Conservation (phyloP, 108 stramenopile genomes). For the Cyclotella atomus region DNA sequence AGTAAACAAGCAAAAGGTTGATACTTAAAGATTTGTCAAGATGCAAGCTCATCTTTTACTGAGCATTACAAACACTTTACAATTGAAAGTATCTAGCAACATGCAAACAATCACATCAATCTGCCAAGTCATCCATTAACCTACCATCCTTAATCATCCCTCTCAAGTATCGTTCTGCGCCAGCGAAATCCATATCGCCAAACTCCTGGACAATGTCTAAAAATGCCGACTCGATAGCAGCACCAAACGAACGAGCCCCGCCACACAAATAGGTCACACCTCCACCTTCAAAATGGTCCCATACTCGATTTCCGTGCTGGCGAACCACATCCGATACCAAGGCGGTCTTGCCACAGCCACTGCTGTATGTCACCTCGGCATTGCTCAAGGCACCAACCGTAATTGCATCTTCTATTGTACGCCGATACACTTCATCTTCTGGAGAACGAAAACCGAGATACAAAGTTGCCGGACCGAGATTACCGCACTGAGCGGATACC, state of each 20-base stretch:
- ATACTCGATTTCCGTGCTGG: conserved; percentile 34
- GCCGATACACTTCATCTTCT: conserved; percentile 62
- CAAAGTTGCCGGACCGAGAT: conserved; percentile 51
- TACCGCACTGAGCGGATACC: background rate
- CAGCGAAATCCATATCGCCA: conserved; percentile 53
- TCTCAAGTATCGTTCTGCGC: conserved; percentile 58
- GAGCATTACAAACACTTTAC: too few species aligned
- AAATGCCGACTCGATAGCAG: conserved; percentile 57
- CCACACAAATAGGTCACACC: conserved; percentile 68
- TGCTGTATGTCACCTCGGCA: conserved; percentile 46
- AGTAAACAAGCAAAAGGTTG: too few species aligned
- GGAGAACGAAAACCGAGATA: conserved; percentile 70
- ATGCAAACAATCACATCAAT: too few species aligned
- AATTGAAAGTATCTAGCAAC: too few species aligned
- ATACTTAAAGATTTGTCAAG: too few species aligned
- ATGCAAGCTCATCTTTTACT: too few species aligned
- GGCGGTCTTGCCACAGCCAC: conserved; percentile 36
- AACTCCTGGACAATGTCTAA: conserved; percentile 57
- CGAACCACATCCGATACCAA: conserved; percentile 53
- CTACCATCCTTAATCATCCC: conserved; percentile 49
- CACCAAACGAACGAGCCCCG: conserved; percentile 72
- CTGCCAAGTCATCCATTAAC: conserved; percentile 63
- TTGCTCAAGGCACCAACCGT: conserved; percentile 47
- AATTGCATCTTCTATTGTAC: conserved; percentile 49
- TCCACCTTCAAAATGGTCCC: conserved; percentile 54